Conservation (phyloP, 208 protist species). For the Vickermania spadyakhi region DNA sequence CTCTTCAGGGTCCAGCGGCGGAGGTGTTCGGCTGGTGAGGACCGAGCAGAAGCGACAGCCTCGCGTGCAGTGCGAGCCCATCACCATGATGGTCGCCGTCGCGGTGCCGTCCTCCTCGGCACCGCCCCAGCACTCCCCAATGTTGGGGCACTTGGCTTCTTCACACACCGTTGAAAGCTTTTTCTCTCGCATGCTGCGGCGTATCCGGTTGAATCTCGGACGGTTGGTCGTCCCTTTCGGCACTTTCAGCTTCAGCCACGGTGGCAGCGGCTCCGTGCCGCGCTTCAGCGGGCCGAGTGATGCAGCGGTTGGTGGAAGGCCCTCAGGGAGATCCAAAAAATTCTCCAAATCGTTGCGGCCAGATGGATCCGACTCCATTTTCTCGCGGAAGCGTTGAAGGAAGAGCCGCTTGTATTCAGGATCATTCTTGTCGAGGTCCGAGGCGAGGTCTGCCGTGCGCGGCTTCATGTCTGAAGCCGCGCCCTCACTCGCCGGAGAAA, state of each 20-base stretch:
- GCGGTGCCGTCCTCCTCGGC: slow-evolving; percentile 71
- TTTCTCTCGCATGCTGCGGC: slow-evolving; percentile 70
- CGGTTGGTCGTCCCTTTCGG: slow-evolving; percentile 71
- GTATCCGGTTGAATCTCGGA: slow-evolving; percentile 77
- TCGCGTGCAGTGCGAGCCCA: slow-evolving; percentile 97
- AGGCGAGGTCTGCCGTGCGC: slow-evolving; percentile 12
- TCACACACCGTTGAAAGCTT: slow-evolving; percentile 88
- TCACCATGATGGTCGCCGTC: slow-evolving; percentile 98
- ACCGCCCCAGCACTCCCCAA: slow-evolving; percentile 97
- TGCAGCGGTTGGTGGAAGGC: slow-evolving; percentile 38
- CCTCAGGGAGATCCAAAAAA: slow-evolving; percentile 74
- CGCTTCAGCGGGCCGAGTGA: slow-evolving; percentile 72
- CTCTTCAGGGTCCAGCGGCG: slow-evolving; percentile 93
- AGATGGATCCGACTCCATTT: slow-evolving; percentile 44
- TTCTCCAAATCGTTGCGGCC: slow-evolving; percentile 67
- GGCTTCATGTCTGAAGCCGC: neutral
- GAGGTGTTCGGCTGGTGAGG: slow-evolving; percentile 90
- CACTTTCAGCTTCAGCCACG: slow-evolving; percentile 90
- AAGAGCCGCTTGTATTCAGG: slow-evolving; percentile 66
- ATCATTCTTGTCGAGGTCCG: slow-evolving; percentile 28
- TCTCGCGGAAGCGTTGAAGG: slow-evolving; percentile 59
- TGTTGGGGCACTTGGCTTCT: slow-evolving; percentile 97
- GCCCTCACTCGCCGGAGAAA: neutral
- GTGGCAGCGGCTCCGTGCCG: slow-evolving; percentile 76
- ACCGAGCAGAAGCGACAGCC: slow-evolving; percentile 98